These are phyloP conservation scores for Monosporozyma servazzii DNA, from an alignment of 805 yeast species.

Conservation along the genomic window DNA sequence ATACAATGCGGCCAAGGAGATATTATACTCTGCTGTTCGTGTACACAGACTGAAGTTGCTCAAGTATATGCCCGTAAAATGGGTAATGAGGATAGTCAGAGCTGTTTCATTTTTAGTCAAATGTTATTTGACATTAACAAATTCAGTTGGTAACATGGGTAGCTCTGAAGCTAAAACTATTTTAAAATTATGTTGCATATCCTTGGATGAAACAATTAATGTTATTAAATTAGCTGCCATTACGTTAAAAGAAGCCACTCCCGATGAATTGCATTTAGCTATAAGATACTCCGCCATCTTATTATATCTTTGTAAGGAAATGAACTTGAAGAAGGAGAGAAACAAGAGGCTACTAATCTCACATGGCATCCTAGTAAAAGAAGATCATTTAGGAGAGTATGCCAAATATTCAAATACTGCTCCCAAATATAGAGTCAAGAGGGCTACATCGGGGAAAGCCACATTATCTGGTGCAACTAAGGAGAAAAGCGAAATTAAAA, in stretches of 20 bases:
- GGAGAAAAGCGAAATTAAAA: not conserved
- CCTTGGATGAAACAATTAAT: slow-evolving; percentile 59
- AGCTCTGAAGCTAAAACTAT: slow-evolving; percentile 38
- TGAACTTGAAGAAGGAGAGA: slow-evolving; percentile 39
- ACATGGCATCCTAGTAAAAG: slow-evolving; percentile 6
- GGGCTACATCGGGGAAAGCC: not conserved
- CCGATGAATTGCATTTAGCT: slow-evolving; percentile 81
- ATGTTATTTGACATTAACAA: slow-evolving; percentile 53
- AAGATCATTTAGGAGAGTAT: not conserved
- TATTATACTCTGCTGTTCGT: slow-evolving; percentile 59
- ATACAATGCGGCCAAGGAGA: slow-evolving; percentile 73
- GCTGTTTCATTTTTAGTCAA: slow-evolving; percentile 87
- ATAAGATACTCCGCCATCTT: slow-evolving; percentile 69
- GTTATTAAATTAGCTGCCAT: slow-evolving; percentile 65
- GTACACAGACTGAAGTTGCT: slow-evolving; percentile 57
- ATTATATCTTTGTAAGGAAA: slow-evolving; percentile 66
- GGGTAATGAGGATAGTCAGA: slow-evolving; percentile 79
- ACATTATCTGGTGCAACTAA: not conserved
- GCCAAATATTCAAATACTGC: not conserved
- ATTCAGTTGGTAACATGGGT: slow-evolving; percentile 29
- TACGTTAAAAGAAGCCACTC: slow-evolving; percentile 70
- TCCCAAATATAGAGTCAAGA: not conserved
- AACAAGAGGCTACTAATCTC: slow-evolving; percentile 5
- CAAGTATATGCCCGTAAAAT: slow-evolving; percentile 80
- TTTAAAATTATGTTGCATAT: slow-evolving; percentile 52